A percentile compares a stretch with the other conserved stretches of the same genome.
Conservation (phyloP, 768 basidiomycete genomes). For the Cystofilobasidium bisporidii region DNA sequence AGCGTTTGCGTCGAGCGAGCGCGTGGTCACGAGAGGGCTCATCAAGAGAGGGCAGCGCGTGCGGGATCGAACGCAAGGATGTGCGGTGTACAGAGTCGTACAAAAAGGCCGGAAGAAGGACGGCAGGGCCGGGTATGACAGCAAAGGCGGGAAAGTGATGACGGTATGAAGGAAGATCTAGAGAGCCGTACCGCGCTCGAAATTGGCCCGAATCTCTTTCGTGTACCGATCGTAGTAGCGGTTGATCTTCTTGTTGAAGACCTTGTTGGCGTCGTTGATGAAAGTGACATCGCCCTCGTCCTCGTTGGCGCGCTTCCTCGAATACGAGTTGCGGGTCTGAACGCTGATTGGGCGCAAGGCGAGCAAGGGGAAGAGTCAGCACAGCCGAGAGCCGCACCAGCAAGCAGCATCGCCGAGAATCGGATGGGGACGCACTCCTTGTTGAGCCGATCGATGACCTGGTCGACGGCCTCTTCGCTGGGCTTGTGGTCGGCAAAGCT, state of each 20-base stretch:
- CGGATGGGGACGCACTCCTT: constrained; percentile 72
- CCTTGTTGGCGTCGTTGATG: constrained; percentile 47
- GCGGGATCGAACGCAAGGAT: no score
- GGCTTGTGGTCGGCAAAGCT: constrained; percentile 94
- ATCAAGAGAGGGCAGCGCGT: no score
- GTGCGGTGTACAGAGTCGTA: no score
- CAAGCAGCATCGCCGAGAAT: no score
- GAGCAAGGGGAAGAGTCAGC: constrained; percentile 26
- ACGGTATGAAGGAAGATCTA: constrained; percentile 41
- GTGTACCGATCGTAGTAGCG: constrained; percentile 97
- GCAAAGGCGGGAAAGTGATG: constrained; percentile 66
- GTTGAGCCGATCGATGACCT: constrained; percentile 83
- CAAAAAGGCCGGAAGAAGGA: no score
- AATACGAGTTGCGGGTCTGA: constrained; percentile 82
- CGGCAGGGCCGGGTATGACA: constrained; percentile 29
- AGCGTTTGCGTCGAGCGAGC: no score
- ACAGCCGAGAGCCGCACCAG: constrained; percentile 3
- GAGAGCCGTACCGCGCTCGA: constrained; percentile 91
- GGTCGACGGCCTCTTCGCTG: constrained; percentile 86
- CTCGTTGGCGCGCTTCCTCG: constrained; percentile 78
- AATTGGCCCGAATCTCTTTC: constrained; percentile 75
- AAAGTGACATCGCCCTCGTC: constrained; percentile 95
- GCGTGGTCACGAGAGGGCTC: no score
- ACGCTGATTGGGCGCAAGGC: constrained; percentile 48
- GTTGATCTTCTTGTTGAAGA: constrained; percentile 88